Evolutionary conservation across 164 flowering plant genomes (phyloP).

Genomic region (Liriodendron chinense): DNA sequence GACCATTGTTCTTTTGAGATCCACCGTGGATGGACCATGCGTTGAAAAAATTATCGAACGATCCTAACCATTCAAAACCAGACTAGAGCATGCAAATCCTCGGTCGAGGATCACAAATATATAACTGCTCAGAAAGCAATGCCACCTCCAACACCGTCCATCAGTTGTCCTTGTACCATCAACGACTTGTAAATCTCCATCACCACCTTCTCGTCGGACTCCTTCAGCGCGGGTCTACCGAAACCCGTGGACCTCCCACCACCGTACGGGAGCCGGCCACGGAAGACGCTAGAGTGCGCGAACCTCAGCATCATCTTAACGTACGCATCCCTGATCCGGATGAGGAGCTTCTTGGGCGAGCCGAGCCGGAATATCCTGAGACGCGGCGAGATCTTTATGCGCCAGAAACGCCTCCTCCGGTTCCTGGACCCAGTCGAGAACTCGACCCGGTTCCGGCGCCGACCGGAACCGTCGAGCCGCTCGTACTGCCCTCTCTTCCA

Average conservation of each 20-base stretch:
- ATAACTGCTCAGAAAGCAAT: not conserved
- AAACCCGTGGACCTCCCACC: slow-evolving; percentile 19
- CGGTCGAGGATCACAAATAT: not conserved
- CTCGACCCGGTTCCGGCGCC: not conserved
- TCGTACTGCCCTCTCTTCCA: not conserved
- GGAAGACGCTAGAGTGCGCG: slow-evolving; percentile 37
- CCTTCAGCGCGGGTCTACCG: slow-evolving; percentile 38
- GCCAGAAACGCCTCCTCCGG: slow-evolving; percentile 37
- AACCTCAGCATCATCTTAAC: slow-evolving; percentile 70
- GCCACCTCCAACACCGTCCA: not conserved
- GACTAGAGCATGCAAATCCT: not conserved
- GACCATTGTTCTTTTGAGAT: too few species aligned
- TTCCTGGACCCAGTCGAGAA: not conserved
- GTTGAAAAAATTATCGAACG: not conserved
- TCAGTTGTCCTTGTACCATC: slow-evolving; percentile 37
- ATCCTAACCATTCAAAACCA: not conserved
- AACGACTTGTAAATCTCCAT: slow-evolving; percentile 68
- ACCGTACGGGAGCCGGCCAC: slow-evolving; percentile 24
- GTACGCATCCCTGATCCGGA: slow-evolving; percentile 63
- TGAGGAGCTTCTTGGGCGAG: slow-evolving; percentile 48
- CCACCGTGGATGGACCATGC: not conserved
- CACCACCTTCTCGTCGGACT: slow-evolving; percentile 70
- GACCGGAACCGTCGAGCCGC: not conserved
- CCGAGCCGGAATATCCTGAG: slow-evolving; percentile 23
- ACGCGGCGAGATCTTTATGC: slow-evolving; percentile 46